A percentile compares a stretch with the other conserved stretches of the same genome.
Conservation (phyloP, 768 basidiomycete genomes). For the Crassisporium funariophilum region DNA sequence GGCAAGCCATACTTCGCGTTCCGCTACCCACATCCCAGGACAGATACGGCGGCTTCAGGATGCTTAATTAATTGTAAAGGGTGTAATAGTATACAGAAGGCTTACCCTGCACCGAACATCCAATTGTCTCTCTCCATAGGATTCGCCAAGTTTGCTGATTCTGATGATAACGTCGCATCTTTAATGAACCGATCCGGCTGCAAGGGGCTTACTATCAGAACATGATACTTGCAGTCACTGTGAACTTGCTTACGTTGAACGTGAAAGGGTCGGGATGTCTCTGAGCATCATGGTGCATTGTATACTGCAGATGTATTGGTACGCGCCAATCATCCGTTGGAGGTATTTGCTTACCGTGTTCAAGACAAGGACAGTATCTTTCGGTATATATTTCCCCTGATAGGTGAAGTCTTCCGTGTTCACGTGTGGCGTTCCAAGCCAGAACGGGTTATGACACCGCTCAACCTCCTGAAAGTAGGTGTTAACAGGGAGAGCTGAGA, state of each 20-base stretch:
- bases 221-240: slow-evolving; percentile 17
- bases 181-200: slow-evolving; percentile 49
- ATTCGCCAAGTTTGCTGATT: slow-evolving; percentile 44
- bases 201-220: neutral
- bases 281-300: slow-evolving; percentile 36
- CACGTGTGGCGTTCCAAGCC: slow-evolving; percentile 43
- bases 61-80: neutral
- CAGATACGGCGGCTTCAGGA: slow-evolving; percentile 38
- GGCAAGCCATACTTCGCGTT: slow-evolving; percentile 46
- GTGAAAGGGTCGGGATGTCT: slow-evolving; percentile 47
- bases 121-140: slow-evolving; percentile 51
- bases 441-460: slow-evolving; percentile 39
- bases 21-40: slow-evolving; percentile 47
- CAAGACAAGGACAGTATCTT: slow-evolving; percentile 39
- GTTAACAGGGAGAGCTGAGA: slow-evolving; percentile 23
- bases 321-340: neutral
- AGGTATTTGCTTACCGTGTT: slow-evolving; percentile 33
- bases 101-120: slow-evolving; percentile 52
- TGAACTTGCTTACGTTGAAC: slow-evolving; percentile 33
- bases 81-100: neutral
- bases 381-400: slow-evolving; percentile 41
- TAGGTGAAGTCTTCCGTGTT: slow-evolving; percentile 42
- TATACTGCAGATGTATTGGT: slow-evolving; percentile 28
- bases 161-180: slow-evolving; percentile 38
- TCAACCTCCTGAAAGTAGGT: slow-evolving; percentile 33